These are phyloP conservation scores for Carex pumila DNA, from an alignment of 176 grass and related monocot genomes.

Conservation along the genomic window DNA sequence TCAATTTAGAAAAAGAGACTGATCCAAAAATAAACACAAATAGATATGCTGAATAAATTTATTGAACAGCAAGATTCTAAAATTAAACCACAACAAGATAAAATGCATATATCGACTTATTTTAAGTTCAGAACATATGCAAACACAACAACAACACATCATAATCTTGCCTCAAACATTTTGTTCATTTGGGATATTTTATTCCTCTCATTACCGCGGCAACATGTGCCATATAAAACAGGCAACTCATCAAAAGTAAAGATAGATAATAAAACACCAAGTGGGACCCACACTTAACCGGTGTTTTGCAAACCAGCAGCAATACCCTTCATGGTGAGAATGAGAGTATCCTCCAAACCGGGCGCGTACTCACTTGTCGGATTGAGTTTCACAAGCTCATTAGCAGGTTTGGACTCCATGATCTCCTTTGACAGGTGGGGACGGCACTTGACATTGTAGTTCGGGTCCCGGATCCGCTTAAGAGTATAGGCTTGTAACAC, in stretches of 20 bases:
- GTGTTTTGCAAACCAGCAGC: conserved; percentile 97
- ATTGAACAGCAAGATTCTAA: not conserved
- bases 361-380: conserved; percentile 78
- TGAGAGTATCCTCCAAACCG: conserved; percentile 88
- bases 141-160: not conserved
- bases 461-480: conserved; percentile 74
- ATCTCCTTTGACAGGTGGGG: conserved; percentile 74
- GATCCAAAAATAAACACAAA: not conserved
- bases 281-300: conserved; percentile 32
- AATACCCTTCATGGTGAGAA: conserved; percentile 98
- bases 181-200: conserved; percentile 1
- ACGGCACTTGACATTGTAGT: conserved; percentile 45
- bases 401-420: conserved; percentile 43
- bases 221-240: conserved; percentile 11
- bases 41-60: not conserved
- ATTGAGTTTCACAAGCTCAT: conserved; percentile 76
- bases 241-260: not conserved
- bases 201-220: not conserved
- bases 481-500: conserved; percentile 80
- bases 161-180: not conserved
- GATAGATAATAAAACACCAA: not conserved
- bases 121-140: conserved; percentile 5
- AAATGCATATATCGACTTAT: conserved; percentile 11
- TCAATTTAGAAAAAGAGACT: not conserved
- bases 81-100: not conserved